Evolutionary conservation across 2,329 filamentous ascomycete species (phyloP).

Genomic region (Aspergillus chevalieri): DNA sequence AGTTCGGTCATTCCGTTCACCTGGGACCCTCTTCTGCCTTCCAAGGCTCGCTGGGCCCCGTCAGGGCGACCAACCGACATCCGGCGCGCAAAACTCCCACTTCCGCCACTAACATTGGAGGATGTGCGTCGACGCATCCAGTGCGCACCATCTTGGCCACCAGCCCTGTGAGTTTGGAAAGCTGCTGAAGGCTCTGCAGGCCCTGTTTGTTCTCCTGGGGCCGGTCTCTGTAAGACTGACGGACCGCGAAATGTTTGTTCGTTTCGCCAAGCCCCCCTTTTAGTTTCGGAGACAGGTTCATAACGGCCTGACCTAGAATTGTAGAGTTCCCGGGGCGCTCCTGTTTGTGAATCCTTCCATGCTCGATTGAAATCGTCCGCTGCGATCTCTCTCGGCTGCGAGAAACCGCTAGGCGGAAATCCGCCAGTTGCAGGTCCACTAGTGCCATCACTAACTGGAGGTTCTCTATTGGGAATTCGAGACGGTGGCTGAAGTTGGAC

Average conservation of each 20-base stretch:
- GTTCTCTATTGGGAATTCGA: conserved; percentile 52
- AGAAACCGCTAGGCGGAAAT: conserved; percentile 13
- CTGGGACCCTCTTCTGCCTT: conserved; percentile 35
- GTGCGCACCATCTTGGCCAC: conserved; percentile 55
- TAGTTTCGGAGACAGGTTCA: conserved; percentile 72
- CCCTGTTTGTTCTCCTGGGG: conserved; percentile 54
- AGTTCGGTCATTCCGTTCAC: conserved; percentile 30
- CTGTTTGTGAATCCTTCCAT: conserved; percentile 65
- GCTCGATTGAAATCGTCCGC: conserved; percentile 88
- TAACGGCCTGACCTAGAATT: conserved; percentile 95
- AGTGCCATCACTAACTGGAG: conserved; percentile 50
- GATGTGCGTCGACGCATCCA: conserved; percentile 76
- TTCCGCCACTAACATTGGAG: conserved; percentile 85
- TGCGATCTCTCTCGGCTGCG: conserved; percentile 70
- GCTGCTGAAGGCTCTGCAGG: conserved; percentile 78
- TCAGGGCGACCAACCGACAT: conserved; percentile 51
- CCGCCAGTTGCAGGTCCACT: conserved; percentile 35
- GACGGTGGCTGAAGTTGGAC: conserved; percentile 36
- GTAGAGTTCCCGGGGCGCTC: conserved; percentile 69
- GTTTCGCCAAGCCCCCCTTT: conserved; percentile 62
- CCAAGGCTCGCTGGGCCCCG: conserved; percentile 33
- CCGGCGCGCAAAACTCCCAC: conserved; percentile 62
- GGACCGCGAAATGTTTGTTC: conserved; percentile 66
- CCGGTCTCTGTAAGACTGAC: conserved; percentile 69
- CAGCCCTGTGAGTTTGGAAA: conserved; percentile 72